Conservation (phyloP, 257 asterid species). For the Linderniella brevidens region DNA sequence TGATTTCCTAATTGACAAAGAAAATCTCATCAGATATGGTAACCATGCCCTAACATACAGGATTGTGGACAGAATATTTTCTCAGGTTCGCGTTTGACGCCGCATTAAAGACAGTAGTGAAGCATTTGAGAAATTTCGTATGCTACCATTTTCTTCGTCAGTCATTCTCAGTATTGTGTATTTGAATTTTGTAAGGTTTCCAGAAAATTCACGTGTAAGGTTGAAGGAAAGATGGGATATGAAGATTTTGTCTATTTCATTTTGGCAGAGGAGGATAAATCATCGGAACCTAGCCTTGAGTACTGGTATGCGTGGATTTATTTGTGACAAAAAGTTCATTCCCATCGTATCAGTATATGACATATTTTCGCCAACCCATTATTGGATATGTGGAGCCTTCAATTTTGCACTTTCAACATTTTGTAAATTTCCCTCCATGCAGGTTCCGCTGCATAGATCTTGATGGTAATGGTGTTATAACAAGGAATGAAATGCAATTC, state of each 20-base stretch:
- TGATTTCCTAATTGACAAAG: too few species aligned
- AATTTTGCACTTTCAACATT: too few species aligned
- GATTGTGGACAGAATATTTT: conserved; percentile 32
- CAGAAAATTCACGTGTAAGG: conserved; percentile 89
- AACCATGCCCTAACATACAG: too few species aligned
- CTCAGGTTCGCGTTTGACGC: conserved; percentile 49
- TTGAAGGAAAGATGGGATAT: conserved; percentile 98
- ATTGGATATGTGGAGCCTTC: too few species aligned
- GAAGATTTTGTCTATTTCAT: conserved; percentile 93
- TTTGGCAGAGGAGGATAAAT: conserved; percentile 91
- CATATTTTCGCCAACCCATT: too few species aligned
- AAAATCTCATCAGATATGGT: too few species aligned
- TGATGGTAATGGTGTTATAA: conserved; percentile 84
- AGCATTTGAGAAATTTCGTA: too few species aligned
- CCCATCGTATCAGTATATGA: too few species aligned
- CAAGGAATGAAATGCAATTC: conserved; percentile 90
- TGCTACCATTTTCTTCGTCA: conserved; percentile 8
- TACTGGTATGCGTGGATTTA: conserved; percentile 45
- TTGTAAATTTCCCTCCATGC: conserved; percentile 12
- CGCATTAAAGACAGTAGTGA: too few species aligned
- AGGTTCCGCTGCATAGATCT: conserved; percentile 98
- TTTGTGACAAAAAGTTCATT: conserved; percentile 1
- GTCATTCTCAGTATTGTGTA: conserved; percentile 10
- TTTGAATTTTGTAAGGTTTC: conserved; percentile 51
- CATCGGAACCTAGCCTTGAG: conserved; percentile 91